Evolutionary conservation across 257 asterid genomes (phyloP), one percentile per base, ranked within the genome.

Genomic region (Nicotiana tomentosiformis): DNA sequence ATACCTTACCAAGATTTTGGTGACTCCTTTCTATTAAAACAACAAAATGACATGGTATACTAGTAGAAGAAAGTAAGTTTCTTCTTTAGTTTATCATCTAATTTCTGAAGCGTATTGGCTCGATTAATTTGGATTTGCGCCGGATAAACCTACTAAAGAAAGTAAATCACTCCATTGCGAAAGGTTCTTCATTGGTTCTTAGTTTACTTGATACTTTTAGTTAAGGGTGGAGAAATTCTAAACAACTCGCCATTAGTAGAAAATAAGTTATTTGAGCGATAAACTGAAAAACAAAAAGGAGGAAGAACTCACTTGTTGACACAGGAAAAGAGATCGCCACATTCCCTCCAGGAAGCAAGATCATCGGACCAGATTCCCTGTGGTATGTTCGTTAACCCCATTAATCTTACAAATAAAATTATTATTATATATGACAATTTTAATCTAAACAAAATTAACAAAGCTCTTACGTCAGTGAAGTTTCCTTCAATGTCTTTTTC

Each of bases 341-440:
- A 95, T 15, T 92, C 95, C 84, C 80, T 88, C 99, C 99, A 95
- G 12, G 95, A 88, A 35, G 87, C 86, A 82, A 92, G 76, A 88
- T 95, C 98, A 33, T 87, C 88, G 1, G 96, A 66, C 98, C 99
- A 95, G 49, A 92, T 89, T 57, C 99, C 98, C 97, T 92, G 89
- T 23, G 43, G 20, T 7, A 43, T 10, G n/a, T 69, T 1, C 5
- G 4, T 69, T 16, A 16, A 69, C 26, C 11, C 26, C 77, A 18
- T 39, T 4, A 16, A 35, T 37, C 18, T 17, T 23, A 35, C 5
- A 35, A 69, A 30, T 8, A 43, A 8, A 43, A 43, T 43, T 43
- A 43, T 10, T 58, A 33, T 51, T 39, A 16, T 58, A 61, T 58
- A 15, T 37, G 80, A 57, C 9, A 53, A 10, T 53, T 43, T 72